Conservation (phyloP, 2,329 filamentous ascomycete genomes). For the Incumbomyces delicatus region DNA sequence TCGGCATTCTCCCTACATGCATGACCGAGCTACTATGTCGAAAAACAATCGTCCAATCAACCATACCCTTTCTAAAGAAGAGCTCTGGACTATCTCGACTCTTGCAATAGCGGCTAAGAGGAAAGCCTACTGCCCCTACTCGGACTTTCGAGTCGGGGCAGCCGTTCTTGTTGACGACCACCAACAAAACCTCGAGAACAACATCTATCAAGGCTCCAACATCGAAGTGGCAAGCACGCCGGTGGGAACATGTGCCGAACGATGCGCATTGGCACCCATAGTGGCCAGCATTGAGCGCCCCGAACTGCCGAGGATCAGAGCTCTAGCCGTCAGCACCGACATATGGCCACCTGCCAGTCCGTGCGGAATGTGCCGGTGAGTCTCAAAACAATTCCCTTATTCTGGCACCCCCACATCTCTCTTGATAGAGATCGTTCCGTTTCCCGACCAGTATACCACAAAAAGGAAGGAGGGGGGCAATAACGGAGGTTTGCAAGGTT, state of each 20-base stretch:
- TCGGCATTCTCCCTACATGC: too few relatives aligned
- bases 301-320: constrained; percentile 51
- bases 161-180: constrained; percentile 54
- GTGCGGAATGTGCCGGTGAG: constrained; percentile 72
- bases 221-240: constrained; percentile 91
- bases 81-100: constrained; percentile 20
- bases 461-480: too few relatives aligned
- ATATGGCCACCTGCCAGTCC: constrained; percentile 58
- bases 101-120: constrained; percentile 62
- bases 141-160: constrained; percentile 80
- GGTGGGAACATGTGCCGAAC: constrained; percentile 90
- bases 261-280: constrained; percentile 76
- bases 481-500: too few relatives aligned
- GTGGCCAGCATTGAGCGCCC: constrained; percentile 44
- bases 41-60: constrained; percentile 1
- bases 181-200: constrained; percentile 36
- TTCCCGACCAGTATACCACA: too few relatives aligned
- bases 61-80: constrained; percentile 10
- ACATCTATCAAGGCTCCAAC: constrained; percentile 62
- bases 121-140: constrained; percentile 83
- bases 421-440: background rate
- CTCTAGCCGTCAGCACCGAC: constrained; percentile 78
- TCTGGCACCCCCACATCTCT: background rate
- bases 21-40: too few relatives aligned
- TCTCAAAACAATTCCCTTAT: background rate